Conservation (phyloP, 306 rosid species). For the Datisca glomerata region DNA sequence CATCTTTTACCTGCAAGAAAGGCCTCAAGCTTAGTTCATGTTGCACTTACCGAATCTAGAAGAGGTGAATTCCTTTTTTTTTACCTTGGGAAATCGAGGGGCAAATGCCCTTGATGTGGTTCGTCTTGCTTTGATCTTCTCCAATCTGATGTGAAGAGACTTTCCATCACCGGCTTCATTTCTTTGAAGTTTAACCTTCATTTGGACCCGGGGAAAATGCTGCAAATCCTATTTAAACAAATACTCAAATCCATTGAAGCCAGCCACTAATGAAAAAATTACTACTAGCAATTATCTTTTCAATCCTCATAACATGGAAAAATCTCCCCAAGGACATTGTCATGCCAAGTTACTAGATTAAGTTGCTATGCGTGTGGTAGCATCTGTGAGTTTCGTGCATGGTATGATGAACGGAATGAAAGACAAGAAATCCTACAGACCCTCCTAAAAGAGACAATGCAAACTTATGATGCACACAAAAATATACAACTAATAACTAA, state of each 20-base stretch:
- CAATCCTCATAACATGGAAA: background rate
- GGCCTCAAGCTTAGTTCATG: slow-evolving; percentile 7
- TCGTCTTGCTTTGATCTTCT: slow-evolving; percentile 51
- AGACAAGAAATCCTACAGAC: too few species aligned
- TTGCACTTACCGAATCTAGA: background rate
- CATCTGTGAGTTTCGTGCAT: too few species aligned
- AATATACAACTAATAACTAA: too few species aligned
- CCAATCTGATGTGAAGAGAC: slow-evolving; percentile 54
- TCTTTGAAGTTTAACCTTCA: slow-evolving; percentile 46
- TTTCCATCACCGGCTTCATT: slow-evolving; percentile 30
- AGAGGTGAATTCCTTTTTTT: too few species aligned
- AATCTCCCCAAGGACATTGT: background rate
- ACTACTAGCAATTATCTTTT: background rate
- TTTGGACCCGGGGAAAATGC: slow-evolving; percentile 52
- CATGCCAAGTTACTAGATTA: too few species aligned
- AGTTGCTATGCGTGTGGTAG: too few species aligned
- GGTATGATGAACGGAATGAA: too few species aligned
- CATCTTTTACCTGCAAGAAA: slow-evolving; percentile 64
- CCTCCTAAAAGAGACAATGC: too few species aligned
- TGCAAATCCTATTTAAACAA: slow-evolving; percentile 55
- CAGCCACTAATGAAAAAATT: background rate
- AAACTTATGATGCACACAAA: too few species aligned
- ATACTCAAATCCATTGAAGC: slow-evolving; percentile 9
- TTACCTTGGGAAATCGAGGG: slow-evolving; percentile 89
- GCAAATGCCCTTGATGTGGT: slow-evolving; percentile 60